phyloP scores from a whole-genome alignment of 2,329 filamentous ascomycete species.

The Fusarium tjaetaba region DNA sequence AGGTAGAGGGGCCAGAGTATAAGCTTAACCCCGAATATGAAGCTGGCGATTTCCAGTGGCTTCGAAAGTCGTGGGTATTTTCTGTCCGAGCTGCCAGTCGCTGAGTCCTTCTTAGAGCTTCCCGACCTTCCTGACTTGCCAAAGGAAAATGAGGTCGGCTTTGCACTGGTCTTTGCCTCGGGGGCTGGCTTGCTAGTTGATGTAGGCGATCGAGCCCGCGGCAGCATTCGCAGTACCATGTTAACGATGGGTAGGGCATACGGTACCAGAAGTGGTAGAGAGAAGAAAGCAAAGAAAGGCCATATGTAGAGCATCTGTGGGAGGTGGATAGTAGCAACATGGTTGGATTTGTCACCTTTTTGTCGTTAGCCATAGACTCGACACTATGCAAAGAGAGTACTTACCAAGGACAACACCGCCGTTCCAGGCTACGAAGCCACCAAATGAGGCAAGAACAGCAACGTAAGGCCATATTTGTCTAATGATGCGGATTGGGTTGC shows the following conservation, averaged over 20 bases:
- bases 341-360: slow-evolving; percentile 90
- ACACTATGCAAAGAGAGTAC: slow-evolving; percentile 18
- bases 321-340: slow-evolving; percentile 87
- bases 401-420: slow-evolving; percentile 88
- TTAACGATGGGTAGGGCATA: slow-evolving; percentile 52
- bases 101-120: not conserved
- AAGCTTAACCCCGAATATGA: slow-evolving; percentile 47
- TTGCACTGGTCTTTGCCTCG: not conserved
- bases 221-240: not conserved
- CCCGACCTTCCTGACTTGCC: not conserved
- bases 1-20: slow-evolving; percentile 52
- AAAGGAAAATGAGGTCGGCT: not conserved
- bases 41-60: slow-evolving; percentile 7
- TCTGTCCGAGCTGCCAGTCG: not conserved
- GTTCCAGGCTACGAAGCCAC: slow-evolving; percentile 83
- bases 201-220: not conserved
- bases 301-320: slow-evolving; percentile 96
- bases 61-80: slow-evolving; percentile 4
- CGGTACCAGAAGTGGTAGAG: slow-evolving; percentile 77
- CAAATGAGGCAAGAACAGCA: slow-evolving; percentile 73
- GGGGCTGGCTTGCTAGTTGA: not conserved
- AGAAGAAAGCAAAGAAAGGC: slow-evolving; percentile 91
- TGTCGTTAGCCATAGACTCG: slow-evolving; percentile 38
- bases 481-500: slow-evolving; percentile 58
- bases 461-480: slow-evolving; percentile 68